Base-by-base conservation (phyloP, 768 basidiomycete genomes). In the Clitopilus hobsonii region DNA sequence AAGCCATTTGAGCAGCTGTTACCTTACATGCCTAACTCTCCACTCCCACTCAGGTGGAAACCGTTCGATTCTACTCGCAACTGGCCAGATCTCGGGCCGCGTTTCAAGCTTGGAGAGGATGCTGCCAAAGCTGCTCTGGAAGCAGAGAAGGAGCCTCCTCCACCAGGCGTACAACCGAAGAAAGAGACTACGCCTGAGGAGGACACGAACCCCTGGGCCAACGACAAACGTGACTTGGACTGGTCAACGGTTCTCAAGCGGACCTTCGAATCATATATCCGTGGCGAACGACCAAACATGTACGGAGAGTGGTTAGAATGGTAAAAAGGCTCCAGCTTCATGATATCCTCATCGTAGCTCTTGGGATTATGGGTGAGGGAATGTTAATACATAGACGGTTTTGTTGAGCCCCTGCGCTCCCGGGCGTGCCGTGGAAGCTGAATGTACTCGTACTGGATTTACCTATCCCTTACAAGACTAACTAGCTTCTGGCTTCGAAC, bases 201-300 rank as follows among this genome's bases (percentile, higher is more conserved):
- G 25, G 61, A 65, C n/a, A 65, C 62, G n/a, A 71, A 71, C 23
- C 59, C 52, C 24, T 75, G 82, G 11, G 76, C 73, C 41, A 73
- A 77, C 49, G 90, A 93, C 68, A 85, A 86, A 69, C 76, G 82
- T 23, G 91, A 94, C 68, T 70, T 93, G 53, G 84, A 87, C 65
- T 97, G 94, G 95, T 80, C 89, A 32, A 80, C 88, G 16, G 94
- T 96, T 47, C 68, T 96, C 56, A 98, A 98, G 75, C 77, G 95
- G 71, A 93, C 91, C n/a, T 95, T 96, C 67, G 95, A 98, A 74
- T 81, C 84, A 52, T 96, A 90, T 68, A 68, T 97, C 52, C 78
- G 94, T 5, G 89, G 86, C 1, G 94, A 97, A 69, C 71, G 83
- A 26, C 92, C 94, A 20, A 97, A 95, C 66, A 91, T 93, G 90